phyloP scores from a whole-genome alignment of 495 filamentous ascomycete species.

The Penicillium taxi region DNA sequence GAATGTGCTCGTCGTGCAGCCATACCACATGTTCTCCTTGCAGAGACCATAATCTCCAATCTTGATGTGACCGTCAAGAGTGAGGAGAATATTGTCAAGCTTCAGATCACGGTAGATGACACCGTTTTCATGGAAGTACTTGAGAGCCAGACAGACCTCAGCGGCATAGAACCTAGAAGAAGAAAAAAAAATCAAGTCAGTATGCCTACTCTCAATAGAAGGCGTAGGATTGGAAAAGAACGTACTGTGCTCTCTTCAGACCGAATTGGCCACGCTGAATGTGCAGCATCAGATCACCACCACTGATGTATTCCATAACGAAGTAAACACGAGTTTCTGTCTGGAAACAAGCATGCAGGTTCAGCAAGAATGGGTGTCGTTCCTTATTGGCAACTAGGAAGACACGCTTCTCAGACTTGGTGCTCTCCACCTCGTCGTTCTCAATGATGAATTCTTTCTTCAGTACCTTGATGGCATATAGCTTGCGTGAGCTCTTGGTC shows the following conservation, averaged over 20 bases:
- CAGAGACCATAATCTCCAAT: slow-evolving; percentile 98
- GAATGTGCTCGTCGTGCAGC: slow-evolving; percentile 92
- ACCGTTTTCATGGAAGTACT: slow-evolving; percentile 99
- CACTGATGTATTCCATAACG: slow-evolving; percentile 99
- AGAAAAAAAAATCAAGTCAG: slow-evolving; percentile 1
- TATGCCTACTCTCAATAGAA: neutral
- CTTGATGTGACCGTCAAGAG: slow-evolving; percentile 96
- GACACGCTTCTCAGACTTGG: slow-evolving; percentile 92
- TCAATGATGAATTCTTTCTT: slow-evolving; percentile 99
- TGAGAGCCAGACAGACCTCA: slow-evolving; percentile 92
- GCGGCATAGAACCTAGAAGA: slow-evolving; percentile 85
- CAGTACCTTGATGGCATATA: slow-evolving; percentile 98
- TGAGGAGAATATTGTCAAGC: slow-evolving; percentile 96
- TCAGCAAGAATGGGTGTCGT: slow-evolving; percentile 91
- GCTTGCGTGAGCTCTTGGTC: slow-evolving; percentile 80
- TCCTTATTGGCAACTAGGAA: slow-evolving; percentile 97
- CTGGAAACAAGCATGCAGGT: slow-evolving; percentile 97
- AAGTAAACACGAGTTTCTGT: slow-evolving; percentile 98
- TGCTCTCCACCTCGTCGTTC: slow-evolving; percentile 99
- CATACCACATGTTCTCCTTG: slow-evolving; percentile 99
- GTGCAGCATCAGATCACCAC: slow-evolving; percentile 98
- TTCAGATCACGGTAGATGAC: slow-evolving; percentile 99
- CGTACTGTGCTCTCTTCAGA: slow-evolving; percentile 89
- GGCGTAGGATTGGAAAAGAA: slow-evolving; percentile 11
- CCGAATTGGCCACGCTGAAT: slow-evolving; percentile 97